Percentiles rank a stretch among this genome's conserved stretches.
Evolutionary conservation across 495 filamentous ascomycete species (phyloP).

Genomic region (Sordaria brevicollis): DNA sequence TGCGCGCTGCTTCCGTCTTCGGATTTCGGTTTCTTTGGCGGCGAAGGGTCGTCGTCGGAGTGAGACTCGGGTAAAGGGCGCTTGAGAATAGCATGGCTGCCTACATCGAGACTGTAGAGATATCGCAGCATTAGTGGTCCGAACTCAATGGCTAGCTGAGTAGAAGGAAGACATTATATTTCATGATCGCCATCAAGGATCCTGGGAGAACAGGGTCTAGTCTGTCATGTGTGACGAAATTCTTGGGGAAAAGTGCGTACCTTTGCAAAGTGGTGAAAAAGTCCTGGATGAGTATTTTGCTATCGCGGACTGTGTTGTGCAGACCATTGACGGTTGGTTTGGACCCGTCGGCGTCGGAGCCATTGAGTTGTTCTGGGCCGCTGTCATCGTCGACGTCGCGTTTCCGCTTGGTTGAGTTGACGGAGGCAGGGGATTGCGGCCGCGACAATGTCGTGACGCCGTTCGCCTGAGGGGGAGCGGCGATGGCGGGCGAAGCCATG

Average conservation of each 20-base stretch:
- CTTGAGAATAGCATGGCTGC: constrained; percentile 30
- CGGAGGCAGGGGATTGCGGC: constrained; percentile 28
- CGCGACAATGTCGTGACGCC: constrained; percentile 28
- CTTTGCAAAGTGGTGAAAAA: constrained; percentile 35
- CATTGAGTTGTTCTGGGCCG: constrained; percentile 16
- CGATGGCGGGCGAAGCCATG: constrained; percentile 36
- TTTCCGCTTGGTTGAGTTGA: constrained; percentile 44
- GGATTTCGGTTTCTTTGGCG: constrained; percentile 35
- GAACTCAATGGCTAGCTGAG: neutral
- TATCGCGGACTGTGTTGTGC: constrained; percentile 9
- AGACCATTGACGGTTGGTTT: constrained; percentile 21
- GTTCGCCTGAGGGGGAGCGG: constrained; percentile 27
- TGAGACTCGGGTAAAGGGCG: constrained; percentile 29
- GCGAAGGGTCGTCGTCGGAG: constrained; percentile 28
- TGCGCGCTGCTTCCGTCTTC: constrained; percentile 17
- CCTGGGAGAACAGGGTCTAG: neutral
- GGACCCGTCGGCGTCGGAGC: constrained; percentile 6
- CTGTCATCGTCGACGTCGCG: constrained; percentile 38
- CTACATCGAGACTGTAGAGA: constrained; percentile 29
- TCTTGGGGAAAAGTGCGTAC: constrained; percentile 19
- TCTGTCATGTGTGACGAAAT: neutral
- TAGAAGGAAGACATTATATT: neutral
- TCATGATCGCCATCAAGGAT: constrained; percentile 7
- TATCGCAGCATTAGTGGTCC: constrained; percentile 2
- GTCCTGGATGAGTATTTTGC: constrained; percentile 24